phyloP scores from a whole-genome alignment of 2,329 filamentous ascomycete genomes.

The Mycosphaerella arachidis region DNA sequence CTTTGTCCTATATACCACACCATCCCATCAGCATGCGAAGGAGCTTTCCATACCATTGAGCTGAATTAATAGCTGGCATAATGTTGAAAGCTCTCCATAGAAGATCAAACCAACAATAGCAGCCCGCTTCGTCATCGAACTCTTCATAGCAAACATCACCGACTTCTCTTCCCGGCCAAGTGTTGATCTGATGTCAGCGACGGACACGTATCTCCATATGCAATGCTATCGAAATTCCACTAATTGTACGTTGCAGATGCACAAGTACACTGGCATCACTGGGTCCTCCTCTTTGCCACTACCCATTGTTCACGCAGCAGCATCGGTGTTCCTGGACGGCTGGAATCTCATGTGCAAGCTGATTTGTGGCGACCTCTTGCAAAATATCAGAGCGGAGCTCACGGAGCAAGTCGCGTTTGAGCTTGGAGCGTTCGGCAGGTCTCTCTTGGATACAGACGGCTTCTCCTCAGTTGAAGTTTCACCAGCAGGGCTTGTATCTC shows the following conservation, averaged over 20 bases:
- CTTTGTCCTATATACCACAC: too few relatives aligned
- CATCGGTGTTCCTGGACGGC: not conserved
- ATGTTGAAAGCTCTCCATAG: not conserved
- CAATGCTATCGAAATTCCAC: not conserved
- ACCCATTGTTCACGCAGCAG: not conserved
- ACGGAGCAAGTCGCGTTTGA: not conserved
- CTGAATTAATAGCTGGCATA: too few relatives aligned
- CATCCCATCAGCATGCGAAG: too few relatives aligned
- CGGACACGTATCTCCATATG: not conserved
- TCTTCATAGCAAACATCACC: not conserved
- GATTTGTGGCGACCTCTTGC: not conserved
- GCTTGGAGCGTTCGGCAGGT: not conserved
- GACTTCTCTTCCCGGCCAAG: not conserved
- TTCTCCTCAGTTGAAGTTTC: not conserved
- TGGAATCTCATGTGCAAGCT: not conserved
- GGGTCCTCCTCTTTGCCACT: not conserved
- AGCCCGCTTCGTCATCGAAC: not conserved
- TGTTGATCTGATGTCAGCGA: not conserved
- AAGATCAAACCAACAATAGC: not conserved
- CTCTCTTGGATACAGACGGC: not conserved
- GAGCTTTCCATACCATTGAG: too few relatives aligned
- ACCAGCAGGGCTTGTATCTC: not conserved
- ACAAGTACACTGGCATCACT: not conserved
- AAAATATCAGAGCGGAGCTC: not conserved
- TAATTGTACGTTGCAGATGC: not conserved